These are phyloP conservation scores for Russula abietina DNA, from an alignment of 768 basidiomycete genomes.

Conservation along the genomic window DNA sequence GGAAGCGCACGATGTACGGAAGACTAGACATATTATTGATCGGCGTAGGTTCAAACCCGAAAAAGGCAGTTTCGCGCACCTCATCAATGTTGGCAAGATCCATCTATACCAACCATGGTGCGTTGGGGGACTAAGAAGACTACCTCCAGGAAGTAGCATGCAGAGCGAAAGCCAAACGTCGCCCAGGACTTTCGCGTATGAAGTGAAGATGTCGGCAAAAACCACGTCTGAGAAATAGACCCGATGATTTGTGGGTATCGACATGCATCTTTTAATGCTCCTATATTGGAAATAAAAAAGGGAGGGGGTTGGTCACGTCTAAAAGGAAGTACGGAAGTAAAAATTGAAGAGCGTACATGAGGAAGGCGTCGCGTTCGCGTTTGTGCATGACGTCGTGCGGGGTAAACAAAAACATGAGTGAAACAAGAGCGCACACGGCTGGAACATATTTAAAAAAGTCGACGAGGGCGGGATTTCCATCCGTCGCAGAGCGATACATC, in stretches of 20 bases:
- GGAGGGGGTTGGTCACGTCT: neutral
- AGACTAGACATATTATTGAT: slow-evolving; percentile 46
- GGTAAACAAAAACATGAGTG: slow-evolving; percentile 52
- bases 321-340: neutral
- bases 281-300: slow-evolving; percentile 35
- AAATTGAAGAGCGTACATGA: slow-evolving; percentile 51
- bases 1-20: slow-evolving; percentile 85
- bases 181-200: slow-evolving; percentile 93
- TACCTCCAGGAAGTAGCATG: slow-evolving; percentile 84
- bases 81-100: slow-evolving; percentile 81
- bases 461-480: slow-evolving; percentile 51
- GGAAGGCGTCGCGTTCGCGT: slow-evolving; percentile 68
- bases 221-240: slow-evolving; percentile 89
- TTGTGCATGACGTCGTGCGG: slow-evolving; percentile 66
- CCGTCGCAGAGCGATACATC: slow-evolving; percentile 55
- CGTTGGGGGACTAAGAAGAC: slow-evolving; percentile 56
- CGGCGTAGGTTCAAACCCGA: neutral
- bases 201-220: slow-evolving; percentile 92
- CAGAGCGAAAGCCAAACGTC: slow-evolving; percentile 85
- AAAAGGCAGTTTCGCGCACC: slow-evolving; percentile 45
- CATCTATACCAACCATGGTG: slow-evolving; percentile 62
- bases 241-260: slow-evolving; percentile 51
- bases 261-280: slow-evolving; percentile 65
- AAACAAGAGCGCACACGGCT: slow-evolving; percentile 53
- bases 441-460: slow-evolving; percentile 77